Evolutionary conservation across 2,329 filamentous ascomycete genomes (phyloP), one percentile per base, ranked within the genome.

Genomic region (Diaporthe citri): DNA sequence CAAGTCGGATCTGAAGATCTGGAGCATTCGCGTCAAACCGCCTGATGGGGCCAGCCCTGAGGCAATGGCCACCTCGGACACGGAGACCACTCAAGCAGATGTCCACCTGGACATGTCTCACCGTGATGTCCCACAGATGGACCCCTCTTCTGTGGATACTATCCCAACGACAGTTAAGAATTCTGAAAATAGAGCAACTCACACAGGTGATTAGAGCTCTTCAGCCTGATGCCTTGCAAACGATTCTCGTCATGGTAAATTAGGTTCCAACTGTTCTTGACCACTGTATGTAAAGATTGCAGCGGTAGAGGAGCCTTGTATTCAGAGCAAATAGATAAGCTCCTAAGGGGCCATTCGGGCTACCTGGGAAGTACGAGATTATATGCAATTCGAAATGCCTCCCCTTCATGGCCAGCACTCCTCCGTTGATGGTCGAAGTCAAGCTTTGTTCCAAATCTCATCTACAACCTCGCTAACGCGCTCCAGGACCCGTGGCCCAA

Each of bases 381-480:
- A 6, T 10, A 55, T 28, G 28, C n/a, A n/a, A 25, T 13, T 46
- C 34, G 52, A 64, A 17, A 12, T 64, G 0, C 7, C 9, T 31
- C 10, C n/a, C 6, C 9, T 4, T 25, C 31, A 5, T 36, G 36
- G 4, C 71, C 43, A 12, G 79, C 36, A 78, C 81, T 77, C 77
- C 84, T 79, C 89, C 89, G 90, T 31, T 78, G 77, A 73, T 83
- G 83, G 80, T 92, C 90, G 46, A 94, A 10, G 9, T 75, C 78
- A 75, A n/a, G 79, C 36, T 78, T 81, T 77, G 77, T 84, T 79
- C 89, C 89, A 91, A 36, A 78, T 78, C 74, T 83, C 83, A 80
- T 92, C 91, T 52, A 94, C 76, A 22, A 85, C 77, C 46, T 78
- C 80, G 72, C 87, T 88, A 4, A 91, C 87, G 62, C 88, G 85